phyloP scores from a whole-genome alignment of 1,139 yeast genomes.

The Blastobotrys ciferrii region DNA sequence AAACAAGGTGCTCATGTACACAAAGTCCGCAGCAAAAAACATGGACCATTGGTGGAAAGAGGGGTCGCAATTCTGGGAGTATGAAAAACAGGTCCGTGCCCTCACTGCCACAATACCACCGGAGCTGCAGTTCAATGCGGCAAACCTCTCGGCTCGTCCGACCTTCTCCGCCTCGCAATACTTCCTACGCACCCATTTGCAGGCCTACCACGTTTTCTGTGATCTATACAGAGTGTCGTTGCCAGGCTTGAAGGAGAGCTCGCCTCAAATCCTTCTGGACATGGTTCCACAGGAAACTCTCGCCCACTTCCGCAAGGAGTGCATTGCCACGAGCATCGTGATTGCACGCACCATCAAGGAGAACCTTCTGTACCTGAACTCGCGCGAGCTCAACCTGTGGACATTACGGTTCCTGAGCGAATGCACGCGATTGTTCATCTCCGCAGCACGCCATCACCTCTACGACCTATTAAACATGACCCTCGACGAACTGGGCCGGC shows the following conservation, averaged over 20 bases:
- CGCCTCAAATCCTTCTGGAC: slow-evolving; percentile 8
- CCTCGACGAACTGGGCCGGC: slow-evolving; percentile 2
- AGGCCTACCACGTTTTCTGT: slow-evolving; percentile 2
- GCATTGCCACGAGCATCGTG: not conserved
- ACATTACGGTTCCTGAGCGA: slow-evolving; percentile 5
- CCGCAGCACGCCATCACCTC: slow-evolving; percentile 1
- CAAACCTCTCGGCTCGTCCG: not conserved
- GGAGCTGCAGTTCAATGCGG: not conserved
- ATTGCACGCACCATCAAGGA: slow-evolving; percentile 3
- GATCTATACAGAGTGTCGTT: slow-evolving; percentile 9
- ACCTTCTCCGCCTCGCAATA: not conserved
- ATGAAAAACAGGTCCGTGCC: slow-evolving; percentile 1
- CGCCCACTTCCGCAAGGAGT: not conserved
- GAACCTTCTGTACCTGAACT: not conserved
- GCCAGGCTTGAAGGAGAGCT: slow-evolving; percentile 8
- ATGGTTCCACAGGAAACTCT: slow-evolving; percentile 7
- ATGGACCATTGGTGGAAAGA: slow-evolving; percentile 12
- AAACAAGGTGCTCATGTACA: slow-evolving; percentile 4
- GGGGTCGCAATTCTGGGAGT: slow-evolving; percentile 10
- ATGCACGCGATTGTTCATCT: slow-evolving; percentile 8
- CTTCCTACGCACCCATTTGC: slow-evolving; percentile 2
- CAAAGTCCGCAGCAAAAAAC: slow-evolving; percentile 8
- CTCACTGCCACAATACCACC: not conserved
- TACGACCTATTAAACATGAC: not conserved
- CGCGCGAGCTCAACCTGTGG: slow-evolving; percentile 3